Conservation (phyloP, 73 alveolate species). For the Strombidium stylifer region DNA sequence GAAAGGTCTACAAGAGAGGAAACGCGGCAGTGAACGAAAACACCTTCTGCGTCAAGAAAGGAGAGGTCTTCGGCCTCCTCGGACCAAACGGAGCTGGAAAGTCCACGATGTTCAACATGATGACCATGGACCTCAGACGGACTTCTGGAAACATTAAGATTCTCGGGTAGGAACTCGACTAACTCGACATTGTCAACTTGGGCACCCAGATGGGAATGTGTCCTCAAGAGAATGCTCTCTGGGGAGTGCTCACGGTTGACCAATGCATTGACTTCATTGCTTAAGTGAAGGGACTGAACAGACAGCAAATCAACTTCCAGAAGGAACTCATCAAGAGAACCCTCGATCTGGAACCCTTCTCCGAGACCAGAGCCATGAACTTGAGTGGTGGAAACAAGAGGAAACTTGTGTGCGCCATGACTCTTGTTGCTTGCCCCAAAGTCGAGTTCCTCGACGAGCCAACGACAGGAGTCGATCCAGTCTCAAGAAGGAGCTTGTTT, state of each 20-base stretch:
- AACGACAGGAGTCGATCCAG: constrained; percentile 81
- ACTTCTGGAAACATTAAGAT: constrained; percentile 8
- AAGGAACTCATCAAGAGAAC: constrained; percentile 16
- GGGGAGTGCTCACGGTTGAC: constrained; percentile 63
- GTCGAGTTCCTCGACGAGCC: constrained; percentile 78
- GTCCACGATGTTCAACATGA: constrained; percentile 85
- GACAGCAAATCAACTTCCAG: neutral
- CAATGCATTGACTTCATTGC: constrained; percentile 67
- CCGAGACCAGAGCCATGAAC: constrained; percentile 48
- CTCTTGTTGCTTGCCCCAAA: constrained; percentile 72
- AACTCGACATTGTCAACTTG: neutral
- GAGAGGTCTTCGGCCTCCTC: constrained; percentile 78
- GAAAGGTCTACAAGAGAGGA: constrained; percentile 58
- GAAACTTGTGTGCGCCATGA: constrained; percentile 76
- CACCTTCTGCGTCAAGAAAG: constrained; percentile 74
- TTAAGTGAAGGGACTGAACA: constrained; percentile 47
- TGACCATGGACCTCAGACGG: constrained; percentile 59
- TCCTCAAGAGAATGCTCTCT: constrained; percentile 63
- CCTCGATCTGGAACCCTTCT: constrained; percentile 15
- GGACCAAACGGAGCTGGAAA: constrained; percentile 98
- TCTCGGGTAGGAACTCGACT: neutral
- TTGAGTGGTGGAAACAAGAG: constrained; percentile 88
- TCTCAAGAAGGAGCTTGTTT: constrained; percentile 60
- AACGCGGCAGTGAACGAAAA: constrained; percentile 79
- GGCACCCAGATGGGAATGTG: constrained; percentile 66